Percentiles rank a stretch among this genome's conserved stretches.
These are phyloP conservation scores for Huiozyma sinensis DNA, from an alignment of 805 yeast genomes.

Conservation along the genomic window DNA sequence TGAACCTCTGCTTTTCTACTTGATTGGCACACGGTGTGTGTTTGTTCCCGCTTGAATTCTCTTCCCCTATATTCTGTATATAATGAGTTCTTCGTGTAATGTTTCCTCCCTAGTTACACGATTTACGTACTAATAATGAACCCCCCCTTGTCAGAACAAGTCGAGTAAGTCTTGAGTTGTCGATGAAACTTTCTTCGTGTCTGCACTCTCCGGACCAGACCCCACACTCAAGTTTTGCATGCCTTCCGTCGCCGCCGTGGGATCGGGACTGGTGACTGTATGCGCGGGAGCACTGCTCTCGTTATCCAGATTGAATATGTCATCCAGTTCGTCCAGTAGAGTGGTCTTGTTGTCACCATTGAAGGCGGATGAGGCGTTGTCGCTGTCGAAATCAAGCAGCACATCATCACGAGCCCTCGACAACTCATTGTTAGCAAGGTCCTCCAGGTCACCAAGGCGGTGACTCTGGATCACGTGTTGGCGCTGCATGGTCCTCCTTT, in stretches of 20 bases:
- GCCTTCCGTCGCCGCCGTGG: neutral
- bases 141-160: constrained; percentile 12
- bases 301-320: constrained; percentile 35
- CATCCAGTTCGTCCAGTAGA: constrained; percentile 65
- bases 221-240: neutral
- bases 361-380: constrained; percentile 25
- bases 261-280: neutral
- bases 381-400: constrained; percentile 76
- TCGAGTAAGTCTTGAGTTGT: constrained; percentile 24
- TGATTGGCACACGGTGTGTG: too few species aligned
- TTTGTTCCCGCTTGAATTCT: too few species aligned
- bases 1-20: too few species aligned
- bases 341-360: constrained; percentile 25
- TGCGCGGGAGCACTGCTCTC: neutral
- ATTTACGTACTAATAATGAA: too few species aligned
- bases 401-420: constrained; percentile 63
- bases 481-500: constrained; percentile 31
- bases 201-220: neutral
- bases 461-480: constrained; percentile 33
- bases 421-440: constrained; percentile 67
- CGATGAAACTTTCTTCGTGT: constrained; percentile 3
- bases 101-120: too few species aligned
- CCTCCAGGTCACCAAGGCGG: constrained; percentile 67
- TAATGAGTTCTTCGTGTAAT: too few species aligned
- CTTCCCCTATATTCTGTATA: too few species aligned